Percentiles rank a stretch among this genome's conserved stretches.
These are phyloP conservation scores for Backusella luteola DNA, from an alignment of 192 early-diverging fungal genomes.

Conservation along the genomic window DNA sequence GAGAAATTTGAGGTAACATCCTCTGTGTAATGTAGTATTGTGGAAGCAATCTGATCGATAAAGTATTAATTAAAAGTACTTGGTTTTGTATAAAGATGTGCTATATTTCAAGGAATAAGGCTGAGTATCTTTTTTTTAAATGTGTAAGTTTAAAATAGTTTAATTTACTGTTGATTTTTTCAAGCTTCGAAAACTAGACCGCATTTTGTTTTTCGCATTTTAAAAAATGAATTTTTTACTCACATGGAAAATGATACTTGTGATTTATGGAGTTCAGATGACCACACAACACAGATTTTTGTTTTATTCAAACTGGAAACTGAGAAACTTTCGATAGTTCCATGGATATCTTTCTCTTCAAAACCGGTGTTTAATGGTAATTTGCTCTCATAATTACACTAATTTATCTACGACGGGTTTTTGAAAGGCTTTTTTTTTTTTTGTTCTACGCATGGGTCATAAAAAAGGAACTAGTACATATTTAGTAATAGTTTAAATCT, in stretches of 20 bases:
- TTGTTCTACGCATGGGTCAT: background rate
- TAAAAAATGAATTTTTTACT: background rate
- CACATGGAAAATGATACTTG: background rate
- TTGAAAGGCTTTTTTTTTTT: constrained; percentile 2
- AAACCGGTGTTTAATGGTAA: background rate
- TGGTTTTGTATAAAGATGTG: too few species aligned
- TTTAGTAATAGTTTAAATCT: constrained; percentile 4
- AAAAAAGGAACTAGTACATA: background rate
- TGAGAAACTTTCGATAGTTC: background rate
- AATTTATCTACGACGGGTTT: background rate
- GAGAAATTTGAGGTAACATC: background rate
- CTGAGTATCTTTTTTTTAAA: background rate
- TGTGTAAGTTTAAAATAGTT: background rate
- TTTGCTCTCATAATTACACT: background rate
- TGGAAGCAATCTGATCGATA: background rate
- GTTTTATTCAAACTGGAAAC: background rate
- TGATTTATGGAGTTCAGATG: background rate
- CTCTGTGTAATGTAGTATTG: background rate
- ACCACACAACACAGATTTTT: background rate
- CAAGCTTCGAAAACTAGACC: background rate
- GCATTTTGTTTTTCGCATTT: background rate
- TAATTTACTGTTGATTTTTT: background rate
- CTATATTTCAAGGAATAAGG: background rate
- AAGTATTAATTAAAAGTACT: background rate
- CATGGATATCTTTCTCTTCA: background rate